Evolutionary conservation across 1,284 basidiomycete species (phyloP).

Genomic region (Papiliotrema laurentii): DNA sequence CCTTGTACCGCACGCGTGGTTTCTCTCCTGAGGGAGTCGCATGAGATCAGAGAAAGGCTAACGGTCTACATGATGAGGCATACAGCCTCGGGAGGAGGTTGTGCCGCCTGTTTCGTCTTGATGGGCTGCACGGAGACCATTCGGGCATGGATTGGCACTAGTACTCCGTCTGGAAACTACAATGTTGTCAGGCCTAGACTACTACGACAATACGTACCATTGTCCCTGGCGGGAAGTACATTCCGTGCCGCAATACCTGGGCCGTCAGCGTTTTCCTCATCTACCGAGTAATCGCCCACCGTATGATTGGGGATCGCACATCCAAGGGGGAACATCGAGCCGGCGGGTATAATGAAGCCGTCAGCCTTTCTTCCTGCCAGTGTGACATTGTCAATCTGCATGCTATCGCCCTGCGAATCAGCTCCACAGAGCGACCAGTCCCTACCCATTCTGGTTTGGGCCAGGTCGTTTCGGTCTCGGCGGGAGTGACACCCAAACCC

Average conservation of each 20-base stretch:
- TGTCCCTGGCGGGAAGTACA: conserved; percentile 36
- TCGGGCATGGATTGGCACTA: conserved; percentile 35
- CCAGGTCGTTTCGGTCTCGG: conserved; percentile 49
- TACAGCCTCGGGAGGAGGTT: conserved; percentile 11
- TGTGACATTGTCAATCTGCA: conserved; percentile 32
- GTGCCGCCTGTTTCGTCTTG: conserved; percentile 10
- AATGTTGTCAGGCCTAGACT: background rate
- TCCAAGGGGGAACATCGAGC: conserved; percentile 34
- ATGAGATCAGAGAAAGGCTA: no score
- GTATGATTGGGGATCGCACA: conserved; percentile 28
- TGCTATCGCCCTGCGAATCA: conserved; percentile 22
- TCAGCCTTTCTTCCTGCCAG: conserved; percentile 19
- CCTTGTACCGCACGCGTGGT: no score
- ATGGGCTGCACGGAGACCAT: conserved; percentile 39
- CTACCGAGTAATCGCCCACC: background rate
- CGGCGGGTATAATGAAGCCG: conserved; percentile 35
- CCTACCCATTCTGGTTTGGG: conserved; percentile 36
- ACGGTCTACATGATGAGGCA: conserved; percentile 19
- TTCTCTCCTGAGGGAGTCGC: no score
- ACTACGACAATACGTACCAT: conserved; percentile 21
- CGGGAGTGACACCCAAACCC: conserved; percentile 57
- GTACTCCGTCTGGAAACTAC: conserved; percentile 34
- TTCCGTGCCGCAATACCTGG: conserved; percentile 25
- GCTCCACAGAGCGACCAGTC: conserved; percentile 3
- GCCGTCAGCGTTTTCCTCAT: background rate